Base-by-base conservation (phyloP, 108 stramenopile genomes). In the Skeletonema tropicum region DNA sequence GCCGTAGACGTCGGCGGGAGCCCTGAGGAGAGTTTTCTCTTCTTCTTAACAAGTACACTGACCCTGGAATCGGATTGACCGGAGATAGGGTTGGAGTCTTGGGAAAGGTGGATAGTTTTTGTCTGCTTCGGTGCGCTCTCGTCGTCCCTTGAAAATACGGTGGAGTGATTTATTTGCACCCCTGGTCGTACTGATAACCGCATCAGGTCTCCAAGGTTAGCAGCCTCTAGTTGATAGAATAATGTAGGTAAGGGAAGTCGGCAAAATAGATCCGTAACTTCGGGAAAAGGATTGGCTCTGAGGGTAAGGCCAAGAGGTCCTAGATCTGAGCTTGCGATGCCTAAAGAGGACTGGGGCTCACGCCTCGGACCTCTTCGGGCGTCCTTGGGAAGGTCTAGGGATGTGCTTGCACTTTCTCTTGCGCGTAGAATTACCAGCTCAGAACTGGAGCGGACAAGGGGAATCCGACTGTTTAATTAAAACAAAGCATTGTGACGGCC, bases 201-300 rank as follows among this genome's bases (percentile, higher is more conserved):
- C 97, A 92, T 93, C 96, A 97, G 96, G 94, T 97, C 93, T 91
- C 94, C 97, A 92, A 92, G 94, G 90, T 92, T 88, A 85, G 90
- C 87, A 94, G 91, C 90, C 91, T 94, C 91, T 91, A 89, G 96
- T 94, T 90, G 90, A 97, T 97, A 97, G 96, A 94, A 90, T 87
- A 97, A 97, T 92, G 92, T 97, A 97, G 93, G 90, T 94, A 93
- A 92, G 78, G 66, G 71, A 79, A 79, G 77, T 87, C 77, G 70
- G 88, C 92, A 92, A 88, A 92, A 83, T 91, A 88, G 89, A 90
- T 90, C 89, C 87, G 89, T 90, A 90, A 90, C 90, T 86, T 90
- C 86, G 90, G 87, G 90, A 88, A 90, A 90, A 88, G 90, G 90
- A 90, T 90, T 90, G 87, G 90, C 90, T 90, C 90, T 86, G 84